Evolutionary conservation across 345 rosid genomes (phyloP).

Genomic region (Ceriops zippeliana): DNA sequence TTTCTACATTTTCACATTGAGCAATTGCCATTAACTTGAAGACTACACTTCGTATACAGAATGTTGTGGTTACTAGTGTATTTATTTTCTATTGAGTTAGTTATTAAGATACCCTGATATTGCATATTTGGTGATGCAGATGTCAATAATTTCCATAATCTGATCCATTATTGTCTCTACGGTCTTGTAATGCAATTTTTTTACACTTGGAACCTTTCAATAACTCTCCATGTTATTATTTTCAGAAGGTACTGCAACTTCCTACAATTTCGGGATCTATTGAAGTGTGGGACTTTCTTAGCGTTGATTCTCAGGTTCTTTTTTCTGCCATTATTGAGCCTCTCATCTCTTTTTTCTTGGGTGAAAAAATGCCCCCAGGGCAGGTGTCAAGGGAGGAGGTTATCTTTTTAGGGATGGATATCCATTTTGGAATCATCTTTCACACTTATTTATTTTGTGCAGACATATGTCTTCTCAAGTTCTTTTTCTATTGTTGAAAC

Average conservation of each 20-base stretch:
- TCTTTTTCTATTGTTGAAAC: conserved; percentile 93
- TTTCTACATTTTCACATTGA: neutral
- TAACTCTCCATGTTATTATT: conserved; percentile 17
- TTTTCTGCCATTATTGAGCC: neutral
- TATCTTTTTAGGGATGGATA: neutral
- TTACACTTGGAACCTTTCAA: neutral
- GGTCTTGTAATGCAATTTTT: too few species aligned
- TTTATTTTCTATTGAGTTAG: neutral
- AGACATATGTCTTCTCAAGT: conserved; percentile 91
- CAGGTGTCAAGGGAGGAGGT: neutral
- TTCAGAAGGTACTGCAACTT: conserved; percentile 83
- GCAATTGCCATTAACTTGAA: neutral
- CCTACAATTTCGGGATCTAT: conserved; percentile 91
- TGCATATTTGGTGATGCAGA: too few species aligned
- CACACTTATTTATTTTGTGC: conserved; percentile 29
- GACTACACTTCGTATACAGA: neutral
- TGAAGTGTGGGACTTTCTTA: conserved; percentile 98
- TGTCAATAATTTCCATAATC: too few species aligned
- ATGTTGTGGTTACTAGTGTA: neutral
- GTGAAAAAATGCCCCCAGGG: neutral
- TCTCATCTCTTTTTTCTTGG: neutral
- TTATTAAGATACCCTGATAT: neutral
- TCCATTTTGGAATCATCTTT: neutral
- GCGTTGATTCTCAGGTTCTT: conserved; percentile 96
- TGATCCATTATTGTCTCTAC: too few species aligned